These are phyloP conservation scores for Yamadazyma triangularis DNA, from an alignment of 1,139 yeast genomes.

Conservation along the genomic window DNA sequence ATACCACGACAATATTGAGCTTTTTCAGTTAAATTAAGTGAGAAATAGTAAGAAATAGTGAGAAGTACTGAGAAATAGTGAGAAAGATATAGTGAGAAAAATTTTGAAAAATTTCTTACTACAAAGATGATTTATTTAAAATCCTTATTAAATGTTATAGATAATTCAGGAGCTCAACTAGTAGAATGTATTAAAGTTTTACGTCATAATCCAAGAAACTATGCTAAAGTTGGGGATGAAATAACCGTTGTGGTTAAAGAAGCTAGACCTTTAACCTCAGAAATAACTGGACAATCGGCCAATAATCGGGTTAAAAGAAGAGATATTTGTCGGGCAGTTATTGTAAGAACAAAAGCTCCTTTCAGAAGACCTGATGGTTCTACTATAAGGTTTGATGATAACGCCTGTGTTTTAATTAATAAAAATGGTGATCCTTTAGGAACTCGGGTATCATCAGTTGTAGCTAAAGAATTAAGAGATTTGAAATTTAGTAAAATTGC, in stretches of 20 bases:
- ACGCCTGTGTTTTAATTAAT: slow-evolving; percentile 92
- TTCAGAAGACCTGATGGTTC: slow-evolving; percentile 86
- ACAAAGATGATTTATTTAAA: slow-evolving; percentile 74
- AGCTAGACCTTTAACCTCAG: slow-evolving; percentile 68
- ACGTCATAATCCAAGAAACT: slow-evolving; percentile 80
- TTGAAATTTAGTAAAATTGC: slow-evolving; percentile 84
- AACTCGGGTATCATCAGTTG: slow-evolving; percentile 86
- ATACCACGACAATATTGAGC: too few species aligned
- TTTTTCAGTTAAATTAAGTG: too few species aligned
- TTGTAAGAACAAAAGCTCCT: slow-evolving; percentile 89
- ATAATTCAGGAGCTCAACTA: slow-evolving; percentile 91
- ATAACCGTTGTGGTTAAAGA: slow-evolving; percentile 93
- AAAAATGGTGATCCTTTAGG: slow-evolving; percentile 94
- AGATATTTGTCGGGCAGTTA: slow-evolving; percentile 92
- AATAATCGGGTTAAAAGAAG: slow-evolving; percentile 87
- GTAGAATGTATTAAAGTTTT: slow-evolving; percentile 96
- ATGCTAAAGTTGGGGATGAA: slow-evolving; percentile 85
- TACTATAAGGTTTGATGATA: slow-evolving; percentile 84
- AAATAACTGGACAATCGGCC: slow-evolving; percentile 64
- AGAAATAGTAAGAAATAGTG: too few species aligned
- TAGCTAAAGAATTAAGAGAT: slow-evolving; percentile 86
- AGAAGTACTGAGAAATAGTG: too few species aligned
- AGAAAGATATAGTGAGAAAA: too few species aligned
- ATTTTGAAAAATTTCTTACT: slow-evolving; percentile 1
- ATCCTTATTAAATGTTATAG: slow-evolving; percentile 84